Conservation (phyloP, 208 protist species). For the Lotmaria passim region DNA sequence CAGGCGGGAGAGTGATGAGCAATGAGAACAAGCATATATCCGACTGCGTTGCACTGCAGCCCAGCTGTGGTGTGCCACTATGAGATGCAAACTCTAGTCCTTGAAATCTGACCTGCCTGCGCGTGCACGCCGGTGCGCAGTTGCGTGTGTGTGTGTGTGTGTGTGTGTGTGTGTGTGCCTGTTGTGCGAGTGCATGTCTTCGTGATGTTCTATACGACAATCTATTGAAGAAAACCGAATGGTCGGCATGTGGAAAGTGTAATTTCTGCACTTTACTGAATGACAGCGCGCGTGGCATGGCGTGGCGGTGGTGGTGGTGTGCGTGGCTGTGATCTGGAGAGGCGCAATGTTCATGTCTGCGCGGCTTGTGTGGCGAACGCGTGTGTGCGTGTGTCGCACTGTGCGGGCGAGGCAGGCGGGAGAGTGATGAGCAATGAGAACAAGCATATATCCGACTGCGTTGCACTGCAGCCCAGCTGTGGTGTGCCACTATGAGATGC, state of each 20-base stretch:
- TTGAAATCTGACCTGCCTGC: slow-evolving; percentile 52
- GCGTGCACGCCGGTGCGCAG: neutral
- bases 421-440: slow-evolving; percentile 59
- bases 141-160: slow-evolving; percentile 12
- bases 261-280: slow-evolving; percentile 22
- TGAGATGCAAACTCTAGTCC: slow-evolving; percentile 51
- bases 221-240: slow-evolving; percentile 32
- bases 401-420: slow-evolving; percentile 6
- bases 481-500: slow-evolving; percentile 34
- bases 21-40: slow-evolving; percentile 70
- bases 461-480: slow-evolving; percentile 17
- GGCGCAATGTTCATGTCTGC: neutral
- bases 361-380: neutral
- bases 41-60: slow-evolving; percentile 23
- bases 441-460: slow-evolving; percentile 63
- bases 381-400: neutral
- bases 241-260: slow-evolving; percentile 19
- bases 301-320: neutral
- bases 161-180: too few relatives aligned
- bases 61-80: slow-evolving; percentile 11
- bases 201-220: slow-evolving; percentile 9
- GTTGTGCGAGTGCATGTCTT: neutral
- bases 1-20: slow-evolving; percentile 34
- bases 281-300: neutral
- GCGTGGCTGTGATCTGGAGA: neutral